phyloP scores from a whole-genome alignment of 164 flowering plant genomes.

The Tetrastigma voinierianum region DNA sequence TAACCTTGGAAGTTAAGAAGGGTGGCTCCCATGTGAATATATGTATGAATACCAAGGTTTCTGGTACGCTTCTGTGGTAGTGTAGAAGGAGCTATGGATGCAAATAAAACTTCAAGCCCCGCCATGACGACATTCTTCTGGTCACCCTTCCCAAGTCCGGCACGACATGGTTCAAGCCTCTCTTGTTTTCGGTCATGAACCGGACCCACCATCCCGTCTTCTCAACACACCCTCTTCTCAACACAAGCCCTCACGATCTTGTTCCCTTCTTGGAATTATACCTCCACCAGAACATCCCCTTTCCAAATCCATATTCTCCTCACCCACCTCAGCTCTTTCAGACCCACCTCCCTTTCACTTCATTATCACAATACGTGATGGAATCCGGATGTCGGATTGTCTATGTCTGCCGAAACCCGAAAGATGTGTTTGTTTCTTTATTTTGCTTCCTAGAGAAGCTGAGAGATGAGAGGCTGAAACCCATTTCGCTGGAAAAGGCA shows the following conservation, averaged over 20 bases:
- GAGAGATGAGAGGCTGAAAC: neutral
- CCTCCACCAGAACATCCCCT: neutral
- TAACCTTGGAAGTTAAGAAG: too few species aligned
- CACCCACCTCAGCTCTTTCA: neutral
- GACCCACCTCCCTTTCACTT: neutral
- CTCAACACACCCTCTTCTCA: neutral
- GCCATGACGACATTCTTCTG: neutral
- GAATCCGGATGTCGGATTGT: too few species aligned
- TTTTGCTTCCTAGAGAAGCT: neutral
- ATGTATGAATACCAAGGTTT: too few species aligned
- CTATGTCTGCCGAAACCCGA: neutral
- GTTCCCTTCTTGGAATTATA: neutral
- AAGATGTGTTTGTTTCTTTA: neutral
- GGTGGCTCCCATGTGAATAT: too few species aligned
- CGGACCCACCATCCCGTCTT: neutral
- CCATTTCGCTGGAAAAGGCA: neutral
- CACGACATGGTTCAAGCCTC: slow-evolving; percentile 6
- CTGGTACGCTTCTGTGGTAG: too few species aligned
- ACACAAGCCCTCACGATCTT: slow-evolving; percentile 1
- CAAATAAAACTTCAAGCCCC: slow-evolving; percentile 1
- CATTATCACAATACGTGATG: too few species aligned
- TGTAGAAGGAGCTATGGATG: too few species aligned
- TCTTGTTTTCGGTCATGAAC: neutral
- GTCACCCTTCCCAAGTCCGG: slow-evolving; percentile 1
- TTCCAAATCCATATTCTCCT: neutral